Evolutionary conservation across 1,284 basidiomycete species (phyloP), one percentile per base, ranked within the genome.

Genomic region (Gastroboletus turbinatus): DNA sequence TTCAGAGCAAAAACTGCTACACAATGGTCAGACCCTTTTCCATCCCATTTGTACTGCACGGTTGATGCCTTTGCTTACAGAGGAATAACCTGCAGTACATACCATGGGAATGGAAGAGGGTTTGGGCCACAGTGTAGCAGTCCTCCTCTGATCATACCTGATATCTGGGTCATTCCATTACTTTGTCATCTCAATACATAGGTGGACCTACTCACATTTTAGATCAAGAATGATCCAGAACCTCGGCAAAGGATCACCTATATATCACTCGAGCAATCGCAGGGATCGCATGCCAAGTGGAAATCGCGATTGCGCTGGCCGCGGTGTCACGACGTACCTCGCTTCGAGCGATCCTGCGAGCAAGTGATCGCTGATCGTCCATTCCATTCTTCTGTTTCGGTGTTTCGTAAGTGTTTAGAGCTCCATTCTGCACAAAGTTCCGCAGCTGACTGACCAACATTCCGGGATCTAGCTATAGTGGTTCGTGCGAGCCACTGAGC

Each of bases 31-130:
- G 66, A 64, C 64, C 60, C 55, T 55, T 54, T 69, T 60, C 57
- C 59, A 40, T 58, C 65, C 40, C 67, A 69, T 68, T 55, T 69
- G 65, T 65, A 68, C 59, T 63, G 59, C 36, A 11, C 38, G 64
- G 62, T 63, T 57, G 55, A 65, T 45, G 19, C 67, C 60, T 65
- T 58, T 52, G 40, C 27, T 39, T 60, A 35, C 47, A 60, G 58
- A 60, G 57, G 53, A 53, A 50, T 46, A 42, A 56, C 45, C 57
- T 56, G 17, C 56, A 67, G 56, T 68, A 67, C 65, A 67, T 67
- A 69, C 67, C 65, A 67, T 67, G 67, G 57, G 66, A 67, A 69
- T 67, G 65, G 65, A 67, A 66, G 65, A 64, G 64, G 50, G 64
- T 57, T 58, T 60, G 52, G 62, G 48, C 67, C 65, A 67, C 46